phyloP scores from a whole-genome alignment of 345 rosid genomes.

The Linum trigynum region DNA sequence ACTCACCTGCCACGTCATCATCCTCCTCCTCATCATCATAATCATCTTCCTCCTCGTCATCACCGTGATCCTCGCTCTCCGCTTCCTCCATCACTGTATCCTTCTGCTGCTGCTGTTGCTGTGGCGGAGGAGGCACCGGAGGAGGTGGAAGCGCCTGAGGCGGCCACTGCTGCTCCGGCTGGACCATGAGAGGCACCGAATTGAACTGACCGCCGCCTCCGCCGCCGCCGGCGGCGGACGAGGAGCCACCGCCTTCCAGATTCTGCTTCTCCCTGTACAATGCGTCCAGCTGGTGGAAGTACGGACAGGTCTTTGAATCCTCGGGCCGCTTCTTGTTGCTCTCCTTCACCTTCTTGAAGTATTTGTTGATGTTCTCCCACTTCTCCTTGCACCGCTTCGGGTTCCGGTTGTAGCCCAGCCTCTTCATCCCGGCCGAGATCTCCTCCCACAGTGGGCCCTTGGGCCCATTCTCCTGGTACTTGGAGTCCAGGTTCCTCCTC shows the following conservation, averaged over 20 bases:
- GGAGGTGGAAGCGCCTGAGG: conserved; percentile 15
- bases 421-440: conserved; percentile 50
- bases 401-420: conserved; percentile 55
- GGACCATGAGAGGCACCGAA: conserved; percentile 50
- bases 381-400: conserved; percentile 76
- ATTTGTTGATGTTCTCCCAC: conserved; percentile 79
- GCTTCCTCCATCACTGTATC: conserved; percentile 23
- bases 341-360: conserved; percentile 74
- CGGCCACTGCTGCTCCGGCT: conserved; percentile 71
- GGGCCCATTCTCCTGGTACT: conserved; percentile 57
- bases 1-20: conserved; percentile 35
- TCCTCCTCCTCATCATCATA: conserved; percentile 37
- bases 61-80: conserved; percentile 29
- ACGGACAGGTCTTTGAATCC: conserved; percentile 76
- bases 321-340: conserved; percentile 64
- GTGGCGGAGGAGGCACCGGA: not conserved
- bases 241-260: conserved; percentile 14
- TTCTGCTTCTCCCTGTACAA: conserved; percentile 51
- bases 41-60: conserved; percentile 27
- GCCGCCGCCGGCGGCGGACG: conserved; percentile 16
- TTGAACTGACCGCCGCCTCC: not conserved
- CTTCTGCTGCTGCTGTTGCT: conserved; percentile 9
- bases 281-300: conserved; percentile 63
- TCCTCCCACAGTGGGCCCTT: conserved; percentile 77
- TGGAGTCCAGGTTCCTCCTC: conserved; percentile 34